phyloP scores from a whole-genome alignment of 2,329 filamentous ascomycete genomes.

The Saccharata proteae region DNA sequence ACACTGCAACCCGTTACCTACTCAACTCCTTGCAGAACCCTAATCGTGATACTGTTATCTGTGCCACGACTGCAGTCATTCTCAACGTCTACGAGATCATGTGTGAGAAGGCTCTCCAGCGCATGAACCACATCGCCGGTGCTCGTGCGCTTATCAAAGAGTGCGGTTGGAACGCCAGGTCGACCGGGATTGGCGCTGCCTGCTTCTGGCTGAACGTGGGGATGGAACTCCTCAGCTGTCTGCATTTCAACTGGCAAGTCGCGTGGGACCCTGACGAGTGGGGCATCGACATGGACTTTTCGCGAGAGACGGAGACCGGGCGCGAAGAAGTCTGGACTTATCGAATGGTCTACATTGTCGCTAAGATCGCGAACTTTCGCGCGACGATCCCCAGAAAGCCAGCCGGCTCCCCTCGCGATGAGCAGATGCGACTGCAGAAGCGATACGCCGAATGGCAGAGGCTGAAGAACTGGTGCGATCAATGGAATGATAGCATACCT shows the following conservation, averaged over 20 bases:
- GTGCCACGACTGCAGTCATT: slow-evolving; percentile 75
- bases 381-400: slow-evolving; percentile 53
- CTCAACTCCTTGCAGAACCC: slow-evolving; percentile 70
- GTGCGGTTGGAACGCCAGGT: slow-evolving; percentile 74
- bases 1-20: slow-evolving; percentile 69
- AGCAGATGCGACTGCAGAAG: slow-evolving; percentile 51
- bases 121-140: slow-evolving; percentile 84
- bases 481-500: slow-evolving; percentile 69
- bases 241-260: slow-evolving; percentile 76
- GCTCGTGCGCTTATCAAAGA: slow-evolving; percentile 78
- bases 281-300: slow-evolving; percentile 71
- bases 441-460: slow-evolving; percentile 65
- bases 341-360: slow-evolving; percentile 77
- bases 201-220: slow-evolving; percentile 93
- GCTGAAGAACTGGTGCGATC: slow-evolving; percentile 69
- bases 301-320: slow-evolving; percentile 43
- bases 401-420: slow-evolving; percentile 42
- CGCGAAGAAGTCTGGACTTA: slow-evolving; percentile 80
- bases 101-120: slow-evolving; percentile 63
- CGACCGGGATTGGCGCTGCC: slow-evolving; percentile 66
- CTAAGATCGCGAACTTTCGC: slow-evolving; percentile 76
- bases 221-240: slow-evolving; percentile 78
- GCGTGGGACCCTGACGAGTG: slow-evolving; percentile 86
- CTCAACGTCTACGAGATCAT: slow-evolving; percentile 91
- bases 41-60: slow-evolving; percentile 70